Conservation (phyloP, 2,329 filamentous ascomycete genomes). For the Plectosphaerella cucumerina region DNA sequence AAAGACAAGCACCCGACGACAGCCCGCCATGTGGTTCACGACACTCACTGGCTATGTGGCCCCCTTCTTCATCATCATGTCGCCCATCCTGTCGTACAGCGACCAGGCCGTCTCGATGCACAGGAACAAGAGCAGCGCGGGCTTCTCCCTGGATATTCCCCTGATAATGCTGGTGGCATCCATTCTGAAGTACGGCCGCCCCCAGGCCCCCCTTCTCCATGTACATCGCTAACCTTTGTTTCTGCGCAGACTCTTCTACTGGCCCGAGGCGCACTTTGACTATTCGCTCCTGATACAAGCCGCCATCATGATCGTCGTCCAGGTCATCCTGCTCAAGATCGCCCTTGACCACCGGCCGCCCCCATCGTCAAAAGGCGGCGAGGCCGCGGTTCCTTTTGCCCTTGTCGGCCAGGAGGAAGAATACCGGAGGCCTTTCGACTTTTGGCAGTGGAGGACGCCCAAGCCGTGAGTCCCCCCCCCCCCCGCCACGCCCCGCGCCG, state of each 20-base stretch:
- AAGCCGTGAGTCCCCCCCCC: constrained; percentile 49
- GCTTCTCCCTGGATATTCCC: constrained; percentile 68
- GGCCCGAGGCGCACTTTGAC: constrained; percentile 63
- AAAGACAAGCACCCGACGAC: too few relatives aligned
- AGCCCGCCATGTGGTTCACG: constrained; percentile 31
- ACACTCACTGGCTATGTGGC: constrained; percentile 52
- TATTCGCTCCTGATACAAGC: constrained; percentile 60
- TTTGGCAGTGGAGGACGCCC: constrained; percentile 77
- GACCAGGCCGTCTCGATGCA: constrained; percentile 65
- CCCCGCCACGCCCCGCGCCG: background rate
- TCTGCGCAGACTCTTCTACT: constrained; percentile 61
- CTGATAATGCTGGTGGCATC: constrained; percentile 70
- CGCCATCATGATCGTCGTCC: constrained; percentile 61
- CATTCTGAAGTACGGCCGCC: constrained; percentile 49
- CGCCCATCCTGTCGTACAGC: constrained; percentile 60
- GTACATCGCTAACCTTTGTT: constrained; percentile 5
- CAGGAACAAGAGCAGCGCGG: constrained; percentile 57
- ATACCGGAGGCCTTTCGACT: constrained; percentile 63
- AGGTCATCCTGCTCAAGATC: constrained; percentile 61
- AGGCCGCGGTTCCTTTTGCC: constrained; percentile 59
- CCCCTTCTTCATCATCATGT: constrained; percentile 59
- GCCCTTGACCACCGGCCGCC: constrained; percentile 63
- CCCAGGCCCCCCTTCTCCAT: background rate
- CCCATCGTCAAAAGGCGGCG: constrained; percentile 56
- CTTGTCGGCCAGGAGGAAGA: constrained; percentile 38